Evolutionary conservation across 129 eudicot species (phyloP).

Genomic region (Kitagawia praeruptora): DNA sequence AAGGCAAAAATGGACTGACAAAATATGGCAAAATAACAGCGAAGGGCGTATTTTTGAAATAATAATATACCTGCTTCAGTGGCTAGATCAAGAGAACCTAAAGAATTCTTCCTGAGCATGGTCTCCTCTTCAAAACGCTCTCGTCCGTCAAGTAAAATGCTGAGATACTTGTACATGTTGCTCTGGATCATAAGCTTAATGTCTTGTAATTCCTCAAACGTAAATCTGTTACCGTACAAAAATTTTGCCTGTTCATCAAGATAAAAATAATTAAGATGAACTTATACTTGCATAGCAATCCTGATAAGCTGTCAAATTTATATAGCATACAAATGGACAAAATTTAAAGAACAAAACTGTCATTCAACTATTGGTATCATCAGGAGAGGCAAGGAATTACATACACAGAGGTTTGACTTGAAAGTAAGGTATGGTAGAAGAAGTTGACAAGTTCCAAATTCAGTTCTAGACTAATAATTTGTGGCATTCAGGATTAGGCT

Average conservation of each 20-base stretch:
- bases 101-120: slow-evolving; percentile 31
- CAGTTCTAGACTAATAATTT: background rate
- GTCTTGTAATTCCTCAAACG: slow-evolving; percentile 68
- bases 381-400: background rate
- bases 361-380: background rate
- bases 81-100: slow-evolving; percentile 20
- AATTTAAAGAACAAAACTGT: background rate
- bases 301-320: background rate
- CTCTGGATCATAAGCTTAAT: slow-evolving; percentile 97
- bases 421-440: background rate
- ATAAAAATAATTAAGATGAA: background rate
- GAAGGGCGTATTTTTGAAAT: no score
- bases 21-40: background rate
- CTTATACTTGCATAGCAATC: background rate
- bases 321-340: background rate
- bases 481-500: background rate
- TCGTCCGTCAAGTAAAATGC: slow-evolving; percentile 88
- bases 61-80: slow-evolving; percentile 35
- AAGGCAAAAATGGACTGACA: background rate
- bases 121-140: slow-evolving; percentile 94
- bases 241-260: slow-evolving; percentile 64
- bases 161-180: slow-evolving; percentile 88
- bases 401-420: background rate
- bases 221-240: slow-evolving; percentile 70
- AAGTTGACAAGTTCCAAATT: background rate